Evolutionary conservation across 2,329 filamentous ascomycete species (phyloP).

Genomic region (Chaetothyriales sp.): DNA sequence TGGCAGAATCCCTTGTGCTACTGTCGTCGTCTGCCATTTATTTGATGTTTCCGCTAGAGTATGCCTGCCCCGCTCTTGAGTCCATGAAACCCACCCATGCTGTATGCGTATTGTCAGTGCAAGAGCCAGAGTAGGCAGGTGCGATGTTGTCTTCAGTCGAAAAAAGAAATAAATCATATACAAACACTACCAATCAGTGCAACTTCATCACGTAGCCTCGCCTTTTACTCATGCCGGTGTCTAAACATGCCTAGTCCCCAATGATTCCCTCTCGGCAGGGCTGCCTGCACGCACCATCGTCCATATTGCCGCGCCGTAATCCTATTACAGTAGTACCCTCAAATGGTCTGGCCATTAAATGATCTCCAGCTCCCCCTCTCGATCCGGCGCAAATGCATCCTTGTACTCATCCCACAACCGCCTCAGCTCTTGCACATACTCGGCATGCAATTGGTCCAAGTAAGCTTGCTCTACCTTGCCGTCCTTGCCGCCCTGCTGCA

Average conservation of each 20-base stretch:
- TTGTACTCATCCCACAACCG: conserved; percentile 35
- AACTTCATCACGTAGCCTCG: neutral
- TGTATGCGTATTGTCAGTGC: too few species aligned
- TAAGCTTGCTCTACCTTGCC: conserved; percentile 58
- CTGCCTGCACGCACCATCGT: too few species aligned
- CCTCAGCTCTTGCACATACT: conserved; percentile 54
- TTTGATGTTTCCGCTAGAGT: too few species aligned
- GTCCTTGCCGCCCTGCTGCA: conserved; percentile 41
- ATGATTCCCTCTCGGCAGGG: neutral
- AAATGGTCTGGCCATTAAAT: neutral
- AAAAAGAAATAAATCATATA: neutral
- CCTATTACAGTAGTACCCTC: neutral
- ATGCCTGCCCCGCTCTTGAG: too few species aligned
- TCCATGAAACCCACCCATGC: too few species aligned
- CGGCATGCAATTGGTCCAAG: conserved; percentile 63
- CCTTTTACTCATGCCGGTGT: neutral
- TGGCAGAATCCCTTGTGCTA: neutral
- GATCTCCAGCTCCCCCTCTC: conserved; percentile 32
- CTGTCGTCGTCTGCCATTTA: neutral
- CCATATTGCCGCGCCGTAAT: too few species aligned
- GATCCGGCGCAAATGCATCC: conserved; percentile 32
- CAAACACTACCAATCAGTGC: too few species aligned
- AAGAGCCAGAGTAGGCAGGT: too few species aligned
- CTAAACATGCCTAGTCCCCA: too few species aligned
- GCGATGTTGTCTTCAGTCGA: too few species aligned